These are phyloP conservation scores for Ophiostoma pallidulum DNA, from an alignment of 2,329 filamentous ascomycete genomes.

Conservation along the genomic window DNA sequence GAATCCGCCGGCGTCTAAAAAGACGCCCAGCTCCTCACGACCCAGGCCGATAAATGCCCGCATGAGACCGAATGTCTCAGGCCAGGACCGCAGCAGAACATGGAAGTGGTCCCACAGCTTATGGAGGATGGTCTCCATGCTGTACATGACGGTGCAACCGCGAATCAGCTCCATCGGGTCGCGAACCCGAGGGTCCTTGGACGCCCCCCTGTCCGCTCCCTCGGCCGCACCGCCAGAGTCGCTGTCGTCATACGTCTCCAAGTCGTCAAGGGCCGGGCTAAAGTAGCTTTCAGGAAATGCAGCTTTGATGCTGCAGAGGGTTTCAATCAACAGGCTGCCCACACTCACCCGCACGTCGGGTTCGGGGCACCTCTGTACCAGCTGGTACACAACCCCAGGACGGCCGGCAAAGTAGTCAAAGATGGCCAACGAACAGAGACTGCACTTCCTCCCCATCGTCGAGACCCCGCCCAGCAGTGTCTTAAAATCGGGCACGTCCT, in stretches of 20 bases:
- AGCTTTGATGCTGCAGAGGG: constrained; percentile 43
- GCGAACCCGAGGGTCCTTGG: constrained; percentile 20
- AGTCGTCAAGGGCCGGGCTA: constrained; percentile 24
- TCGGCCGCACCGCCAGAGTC: too few relatives aligned
- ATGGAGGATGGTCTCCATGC: constrained; percentile 39
- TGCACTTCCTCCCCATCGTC: constrained; percentile 39
- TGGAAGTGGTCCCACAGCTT: constrained; percentile 56
- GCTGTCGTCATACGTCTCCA: constrained; percentile 20
- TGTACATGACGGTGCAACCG: constrained; percentile 24
- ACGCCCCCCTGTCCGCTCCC: constrained; percentile 20
- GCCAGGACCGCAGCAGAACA: constrained; percentile 56
- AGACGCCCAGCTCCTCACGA: constrained; percentile 42
- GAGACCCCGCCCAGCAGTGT: constrained; percentile 34
- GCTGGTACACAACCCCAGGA: constrained; percentile 49
- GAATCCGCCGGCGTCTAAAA: constrained; percentile 55
- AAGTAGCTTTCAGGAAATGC: constrained; percentile 40
- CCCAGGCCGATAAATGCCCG: constrained; percentile 56
- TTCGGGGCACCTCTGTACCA: constrained; percentile 55
- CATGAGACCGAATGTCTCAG: constrained; percentile 66
- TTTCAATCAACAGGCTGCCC: constrained; percentile 40
- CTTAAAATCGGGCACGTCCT: constrained; percentile 56
- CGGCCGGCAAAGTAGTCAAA: constrained; percentile 52
- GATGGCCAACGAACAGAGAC: constrained; percentile 47
- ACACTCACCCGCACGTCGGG: constrained; percentile 43
- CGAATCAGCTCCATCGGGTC: background rate